phyloP scores from a whole-genome alignment of 2,329 filamentous ascomycete genomes.

The Botrytis byssoidea region DNA sequence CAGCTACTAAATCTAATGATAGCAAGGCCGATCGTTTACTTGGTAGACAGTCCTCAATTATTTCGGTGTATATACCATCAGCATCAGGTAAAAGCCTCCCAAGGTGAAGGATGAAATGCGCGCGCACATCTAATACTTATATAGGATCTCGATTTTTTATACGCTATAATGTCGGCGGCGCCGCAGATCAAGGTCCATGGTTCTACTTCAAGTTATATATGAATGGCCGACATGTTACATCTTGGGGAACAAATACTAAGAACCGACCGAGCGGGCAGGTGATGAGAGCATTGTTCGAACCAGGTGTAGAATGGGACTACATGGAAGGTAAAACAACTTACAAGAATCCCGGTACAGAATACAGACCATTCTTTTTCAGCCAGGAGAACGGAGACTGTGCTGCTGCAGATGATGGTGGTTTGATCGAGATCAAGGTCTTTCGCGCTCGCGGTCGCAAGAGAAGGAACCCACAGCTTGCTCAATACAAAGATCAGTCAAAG shows the following conservation, averaged over 20 bases:
- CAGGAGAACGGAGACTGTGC: slow-evolving; percentile 35
- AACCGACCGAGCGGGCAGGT: slow-evolving; percentile 43
- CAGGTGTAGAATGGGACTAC: slow-evolving; percentile 45
- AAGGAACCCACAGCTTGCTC: slow-evolving; percentile 44
- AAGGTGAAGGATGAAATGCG: background rate
- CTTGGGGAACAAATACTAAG: slow-evolving; percentile 51
- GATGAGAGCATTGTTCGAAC: slow-evolving; percentile 50
- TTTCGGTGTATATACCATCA: slow-evolving; percentile 58
- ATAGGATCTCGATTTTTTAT: slow-evolving; percentile 54
- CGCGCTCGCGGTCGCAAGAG: slow-evolving; percentile 50
- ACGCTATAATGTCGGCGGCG: slow-evolving; percentile 45
- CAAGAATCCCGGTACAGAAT: slow-evolving; percentile 46
- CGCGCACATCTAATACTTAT: slow-evolving; percentile 11
- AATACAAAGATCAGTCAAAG: slow-evolving; percentile 48
- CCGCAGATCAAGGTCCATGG: slow-evolving; percentile 40
- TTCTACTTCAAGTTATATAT: slow-evolving; percentile 56
- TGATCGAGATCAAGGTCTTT: slow-evolving; percentile 55
- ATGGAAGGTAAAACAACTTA: slow-evolving; percentile 40
- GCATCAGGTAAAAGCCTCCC: slow-evolving; percentile 45
- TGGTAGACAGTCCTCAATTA: slow-evolving; percentile 40
- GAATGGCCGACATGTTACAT: slow-evolving; percentile 52
- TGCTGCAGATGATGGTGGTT: slow-evolving; percentile 52
- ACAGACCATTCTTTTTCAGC: slow-evolving; percentile 51
- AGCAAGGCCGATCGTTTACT: slow-evolving; percentile 38
- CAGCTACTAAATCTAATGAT: slow-evolving; percentile 27